Percentiles rank a stretch among this genome's conserved stretches.
phyloP scores from a whole-genome alignment of 2,329 filamentous ascomycete genomes.

The Metarhizium humberi region DNA sequence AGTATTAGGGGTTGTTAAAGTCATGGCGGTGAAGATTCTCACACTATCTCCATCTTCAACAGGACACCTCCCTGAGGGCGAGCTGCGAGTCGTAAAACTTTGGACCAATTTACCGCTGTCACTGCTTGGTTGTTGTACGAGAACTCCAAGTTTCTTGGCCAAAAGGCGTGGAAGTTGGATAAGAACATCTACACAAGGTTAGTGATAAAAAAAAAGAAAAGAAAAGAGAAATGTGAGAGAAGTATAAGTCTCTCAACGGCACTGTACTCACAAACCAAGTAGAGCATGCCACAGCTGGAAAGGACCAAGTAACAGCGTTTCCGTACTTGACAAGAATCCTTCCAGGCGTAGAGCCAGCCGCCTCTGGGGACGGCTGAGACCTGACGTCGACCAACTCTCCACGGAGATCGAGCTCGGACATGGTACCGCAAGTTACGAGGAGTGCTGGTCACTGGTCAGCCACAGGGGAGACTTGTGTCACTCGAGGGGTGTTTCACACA shows the following conservation, averaged over 20 bases:
- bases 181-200: constrained; percentile 24
- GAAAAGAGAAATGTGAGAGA: no score
- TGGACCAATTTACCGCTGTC: constrained; percentile 18
- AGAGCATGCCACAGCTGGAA: constrained; percentile 28
- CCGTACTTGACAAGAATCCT: constrained; percentile 26
- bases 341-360: constrained; percentile 8
- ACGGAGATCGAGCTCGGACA: constrained; percentile 23
- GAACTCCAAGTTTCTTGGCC: constrained; percentile 29
- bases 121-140: constrained; percentile 21
- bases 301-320: constrained; percentile 26
- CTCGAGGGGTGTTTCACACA: constrained; percentile 19
- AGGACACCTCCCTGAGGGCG: constrained; percentile 11
- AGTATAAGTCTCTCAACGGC: no score
- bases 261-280: constrained; percentile 36
- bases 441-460: constrained; percentile 16
- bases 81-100: constrained; percentile 18
- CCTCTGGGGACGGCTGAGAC: constrained; percentile 17
- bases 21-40: not conserved
- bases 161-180: constrained; percentile 32
- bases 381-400: constrained; percentile 21
- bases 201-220: not conserved
- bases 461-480: not conserved
- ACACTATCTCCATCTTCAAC: constrained; percentile 16
- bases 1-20: not conserved
- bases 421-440: constrained; percentile 32